phyloP scores from a whole-genome alignment of 441 rosid genomes.

The Populus hybrid region DNA sequence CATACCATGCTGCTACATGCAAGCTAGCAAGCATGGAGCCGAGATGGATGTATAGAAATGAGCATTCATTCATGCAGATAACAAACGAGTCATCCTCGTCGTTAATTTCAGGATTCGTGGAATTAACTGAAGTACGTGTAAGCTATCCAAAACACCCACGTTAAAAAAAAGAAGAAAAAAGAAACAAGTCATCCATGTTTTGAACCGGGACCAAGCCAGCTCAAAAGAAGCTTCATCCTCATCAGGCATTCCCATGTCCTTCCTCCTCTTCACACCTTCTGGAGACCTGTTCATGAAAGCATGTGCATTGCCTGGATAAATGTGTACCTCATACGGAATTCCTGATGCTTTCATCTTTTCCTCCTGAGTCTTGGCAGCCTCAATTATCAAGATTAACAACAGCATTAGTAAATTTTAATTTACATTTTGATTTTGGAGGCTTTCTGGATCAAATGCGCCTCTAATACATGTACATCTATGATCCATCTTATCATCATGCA shows the following conservation, averaged over 20 bases:
- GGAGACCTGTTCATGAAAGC: constrained; percentile 78
- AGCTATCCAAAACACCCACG: accelerated
- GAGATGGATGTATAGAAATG: too few relatives aligned
- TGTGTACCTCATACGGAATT: constrained; percentile 68
- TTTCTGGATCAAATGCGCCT: too few relatives aligned
- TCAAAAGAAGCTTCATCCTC: constrained; percentile 75
- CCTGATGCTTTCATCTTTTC: constrained; percentile 81
- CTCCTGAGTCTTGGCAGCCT: constrained; percentile 86
- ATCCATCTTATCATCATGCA: too few relatives aligned
- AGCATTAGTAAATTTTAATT: too few relatives aligned
- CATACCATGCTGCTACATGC: too few relatives aligned
- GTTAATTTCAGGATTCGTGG: too few relatives aligned
- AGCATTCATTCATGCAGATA: constrained; percentile 9
- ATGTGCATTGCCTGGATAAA: constrained; percentile 70
- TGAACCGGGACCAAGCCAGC: constrained; percentile 93
- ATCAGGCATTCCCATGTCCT: constrained; percentile 79
- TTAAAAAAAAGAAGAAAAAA: too few relatives aligned
- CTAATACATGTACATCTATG: too few relatives aligned
- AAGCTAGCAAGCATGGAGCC: too few relatives aligned
- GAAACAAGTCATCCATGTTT: constrained; percentile 57
- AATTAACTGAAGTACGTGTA: accelerated
- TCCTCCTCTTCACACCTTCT: constrained; percentile 75
- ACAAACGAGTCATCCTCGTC: constrained; percentile 44
- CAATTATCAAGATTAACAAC: constrained; percentile 13
- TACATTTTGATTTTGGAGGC: too few relatives aligned